Base-by-base conservation (phyloP, 2,329 filamentous ascomycete genomes). In the Aureobasidium mangrovei region DNA sequence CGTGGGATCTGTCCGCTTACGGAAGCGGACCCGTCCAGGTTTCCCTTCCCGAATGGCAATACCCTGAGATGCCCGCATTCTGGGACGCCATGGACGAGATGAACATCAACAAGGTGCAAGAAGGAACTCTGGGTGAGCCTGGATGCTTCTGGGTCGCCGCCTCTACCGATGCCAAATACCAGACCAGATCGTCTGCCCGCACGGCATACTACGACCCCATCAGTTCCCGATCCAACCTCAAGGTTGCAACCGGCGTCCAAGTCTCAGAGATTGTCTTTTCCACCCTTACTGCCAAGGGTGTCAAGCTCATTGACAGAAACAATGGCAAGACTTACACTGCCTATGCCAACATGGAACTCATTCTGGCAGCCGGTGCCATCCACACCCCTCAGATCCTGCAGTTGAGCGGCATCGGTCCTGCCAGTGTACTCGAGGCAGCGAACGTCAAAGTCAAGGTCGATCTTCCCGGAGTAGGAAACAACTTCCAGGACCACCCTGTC, bases 71-170 rank as follows among this genome's bases (percentile, higher is more conserved):
- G 36, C 56, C 58, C n/a, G 44, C 57, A 24, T 62, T 60, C 56
- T 60, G 58, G 56, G 36, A 47, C 12, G 60, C 58, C 28, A 60
- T 60, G 58, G 52, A 58, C 12, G 56, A 55, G 27, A 39, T 53
- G 42, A 53, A 48, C 35, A 60, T 64, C 32, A 49, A 53, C 26
- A 58, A 51, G 10, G 58, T 59, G 2, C 28, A 54, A 27, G 61
- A 64, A 24, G 57, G 57, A 8, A 58, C 49, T 29, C 55, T 57
- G 33, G 67, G 67, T 4, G 56, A 60, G 29, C 63, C 62, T 8
- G 69, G 69, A 9, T 61, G 64, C 4, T 69, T 67, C 36, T 71
- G 67, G 67, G 67, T 63, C 27, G 63, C 68, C 4, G 66, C 64
- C 47, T 66, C 65, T 7, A 65, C 69, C 58, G 63, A 70, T 49